A percentile compares a stretch with the other conserved stretches of the same genome.
Conservation (phyloP, 306 rosid genomes). For the Cicer pinnatifidum region DNA sequence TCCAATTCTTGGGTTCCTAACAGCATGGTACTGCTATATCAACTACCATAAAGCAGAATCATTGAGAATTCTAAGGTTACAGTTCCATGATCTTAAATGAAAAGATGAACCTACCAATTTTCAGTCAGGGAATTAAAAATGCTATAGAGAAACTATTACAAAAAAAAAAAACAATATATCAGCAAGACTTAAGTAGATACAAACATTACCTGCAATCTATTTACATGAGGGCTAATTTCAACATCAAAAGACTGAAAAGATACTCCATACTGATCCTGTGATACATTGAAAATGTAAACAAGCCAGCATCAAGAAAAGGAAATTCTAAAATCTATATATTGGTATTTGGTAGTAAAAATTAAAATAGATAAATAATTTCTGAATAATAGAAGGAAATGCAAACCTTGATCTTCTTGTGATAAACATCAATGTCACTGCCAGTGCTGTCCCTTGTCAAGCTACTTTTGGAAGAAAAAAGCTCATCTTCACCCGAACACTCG, state of each 20-base stretch:
- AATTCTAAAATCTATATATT: constrained; percentile 24
- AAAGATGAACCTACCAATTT: constrained; percentile 23
- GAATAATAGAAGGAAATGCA: constrained; percentile 25
- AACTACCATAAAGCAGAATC: constrained; percentile 37
- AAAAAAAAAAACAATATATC: constrained; percentile 26
- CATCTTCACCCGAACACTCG: constrained; percentile 83
- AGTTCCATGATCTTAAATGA: constrained; percentile 35
- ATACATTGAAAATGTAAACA: constrained; percentile 36
- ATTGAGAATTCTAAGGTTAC: constrained; percentile 21
- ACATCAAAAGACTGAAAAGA: constrained; percentile 53
- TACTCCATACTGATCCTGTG: constrained; percentile 72
- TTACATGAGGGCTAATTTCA: constrained; percentile 60
- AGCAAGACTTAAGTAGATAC: constrained; percentile 26
- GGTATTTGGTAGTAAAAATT: constrained; percentile 8
- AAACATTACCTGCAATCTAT: constrained; percentile 80
- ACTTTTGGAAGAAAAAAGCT: constrained; percentile 79
- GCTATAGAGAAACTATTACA: constrained; percentile 8
- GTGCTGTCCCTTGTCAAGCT: constrained; percentile 58
- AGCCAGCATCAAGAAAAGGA: constrained; percentile 39
- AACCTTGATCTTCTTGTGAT: constrained; percentile 77
- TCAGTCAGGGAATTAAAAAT: constrained; percentile 14
- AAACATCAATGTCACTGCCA: constrained; percentile 68
- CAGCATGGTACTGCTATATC: not conserved
- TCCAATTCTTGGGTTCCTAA: too few species aligned
- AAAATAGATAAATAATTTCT: constrained; percentile 3